Conservation (phyloP, 1,284 basidiomycete species). For the Caloboletus firmus region DNA sequence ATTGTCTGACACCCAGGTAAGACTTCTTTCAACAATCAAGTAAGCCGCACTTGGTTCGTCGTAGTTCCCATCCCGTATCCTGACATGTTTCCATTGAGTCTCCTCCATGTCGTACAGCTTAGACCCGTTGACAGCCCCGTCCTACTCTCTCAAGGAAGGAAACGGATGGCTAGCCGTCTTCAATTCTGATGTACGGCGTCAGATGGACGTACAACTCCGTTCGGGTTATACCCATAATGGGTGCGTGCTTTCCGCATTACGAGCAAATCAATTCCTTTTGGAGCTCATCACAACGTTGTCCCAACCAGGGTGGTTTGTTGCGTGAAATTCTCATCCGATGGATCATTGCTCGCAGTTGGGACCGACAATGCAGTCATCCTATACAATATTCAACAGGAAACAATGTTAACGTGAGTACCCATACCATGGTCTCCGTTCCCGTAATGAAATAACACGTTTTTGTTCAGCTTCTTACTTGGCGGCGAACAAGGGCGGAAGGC, state of each 20-base stretch:
- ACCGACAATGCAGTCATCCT: conserved; percentile 34
- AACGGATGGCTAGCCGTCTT: conserved; percentile 39
- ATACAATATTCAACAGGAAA: conserved; percentile 31
- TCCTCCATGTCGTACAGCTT: conserved; percentile 28
- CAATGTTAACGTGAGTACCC: conserved; percentile 30
- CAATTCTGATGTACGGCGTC: conserved; percentile 36
- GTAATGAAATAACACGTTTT: not conserved
- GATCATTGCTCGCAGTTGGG: conserved; percentile 35
- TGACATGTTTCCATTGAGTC: conserved; percentile 6
- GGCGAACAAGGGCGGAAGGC: conserved; percentile 20
- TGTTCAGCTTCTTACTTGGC: conserved; percentile 31
- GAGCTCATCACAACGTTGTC: conserved; percentile 6
- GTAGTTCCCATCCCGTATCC: not conserved
- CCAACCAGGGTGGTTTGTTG: conserved; percentile 32
- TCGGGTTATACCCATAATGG: conserved; percentile 27
- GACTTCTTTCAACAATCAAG: not conserved
- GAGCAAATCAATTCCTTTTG: conserved; percentile 2
- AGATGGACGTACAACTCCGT: conserved; percentile 38
- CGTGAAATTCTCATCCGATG: conserved; percentile 36
- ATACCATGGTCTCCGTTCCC: not conserved
- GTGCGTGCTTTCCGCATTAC: conserved; percentile 24
- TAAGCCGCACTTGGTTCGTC: not conserved
- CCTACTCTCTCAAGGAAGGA: conserved; percentile 40
- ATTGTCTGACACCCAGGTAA: not conserved
- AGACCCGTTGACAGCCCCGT: conserved; percentile 33